Conservation (phyloP, 176 grass and related monocot genomes). For the Luzula sylvatica region DNA sequence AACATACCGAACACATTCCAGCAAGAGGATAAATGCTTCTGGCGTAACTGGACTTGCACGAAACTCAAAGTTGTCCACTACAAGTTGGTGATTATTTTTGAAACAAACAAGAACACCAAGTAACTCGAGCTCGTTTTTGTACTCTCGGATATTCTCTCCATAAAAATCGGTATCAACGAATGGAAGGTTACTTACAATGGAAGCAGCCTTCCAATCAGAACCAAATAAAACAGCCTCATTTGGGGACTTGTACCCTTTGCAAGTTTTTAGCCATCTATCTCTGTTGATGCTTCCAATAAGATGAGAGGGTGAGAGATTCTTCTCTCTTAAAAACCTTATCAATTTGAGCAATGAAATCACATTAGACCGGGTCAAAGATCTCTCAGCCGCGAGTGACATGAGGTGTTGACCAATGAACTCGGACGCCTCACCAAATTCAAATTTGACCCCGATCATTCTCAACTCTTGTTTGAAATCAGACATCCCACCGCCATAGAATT, state of each 20-base stretch:
- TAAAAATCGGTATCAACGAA: slow-evolving; percentile 51
- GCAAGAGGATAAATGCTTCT: slow-evolving; percentile 37
- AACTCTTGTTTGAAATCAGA: slow-evolving; percentile 37
- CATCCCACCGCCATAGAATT: slow-evolving; percentile 35
- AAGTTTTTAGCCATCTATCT: slow-evolving; percentile 44
- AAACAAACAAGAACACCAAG: slow-evolving; percentile 43
- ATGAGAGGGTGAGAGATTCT: slow-evolving; percentile 19
- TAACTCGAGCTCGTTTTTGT: slow-evolving; percentile 46
- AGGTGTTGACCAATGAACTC: slow-evolving; percentile 31
- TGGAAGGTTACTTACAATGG: slow-evolving; percentile 33
- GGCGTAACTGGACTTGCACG: slow-evolving; percentile 25
- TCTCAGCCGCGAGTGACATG: slow-evolving; percentile 25
- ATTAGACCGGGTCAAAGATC: slow-evolving; percentile 29
- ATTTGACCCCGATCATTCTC: slow-evolving; percentile 39
- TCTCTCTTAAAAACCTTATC: slow-evolving; percentile 46
- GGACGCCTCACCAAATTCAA: slow-evolving; percentile 39
- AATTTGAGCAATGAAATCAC: slow-evolving; percentile 45
- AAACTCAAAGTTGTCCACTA: slow-evolving; percentile 49
- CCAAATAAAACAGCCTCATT: slow-evolving; percentile 29
- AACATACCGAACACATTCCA: slow-evolving; percentile 35
- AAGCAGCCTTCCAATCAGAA: slow-evolving; percentile 31
- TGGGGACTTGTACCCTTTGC: slow-evolving; percentile 24
- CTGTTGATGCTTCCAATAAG: slow-evolving; percentile 36
- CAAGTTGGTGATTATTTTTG: slow-evolving; percentile 27
- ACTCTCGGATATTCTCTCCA: slow-evolving; percentile 23